Percentiles rank a stretch among this genome's conserved stretches.
Conservation (phyloP, 225 moss, liverwort and hornwort genomes). For the Neckera pumila region DNA sequence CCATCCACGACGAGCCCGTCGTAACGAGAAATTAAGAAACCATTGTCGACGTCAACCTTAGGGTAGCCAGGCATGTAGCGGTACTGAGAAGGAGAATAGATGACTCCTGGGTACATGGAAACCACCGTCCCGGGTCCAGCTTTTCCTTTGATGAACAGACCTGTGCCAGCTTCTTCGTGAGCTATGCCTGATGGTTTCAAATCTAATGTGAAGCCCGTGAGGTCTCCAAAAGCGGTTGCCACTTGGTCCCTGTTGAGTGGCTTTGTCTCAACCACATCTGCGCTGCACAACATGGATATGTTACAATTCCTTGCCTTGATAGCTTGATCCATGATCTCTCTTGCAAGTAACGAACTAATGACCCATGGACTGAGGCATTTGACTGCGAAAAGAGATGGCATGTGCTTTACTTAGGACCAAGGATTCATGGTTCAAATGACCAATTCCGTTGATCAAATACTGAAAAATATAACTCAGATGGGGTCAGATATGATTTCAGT, state of each 20-base stretch:
- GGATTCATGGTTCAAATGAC: background rate
- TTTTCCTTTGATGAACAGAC: slow-evolving; percentile 63
- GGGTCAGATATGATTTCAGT: background rate
- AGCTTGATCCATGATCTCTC: background rate
- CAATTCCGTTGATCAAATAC: background rate
- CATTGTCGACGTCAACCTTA: slow-evolving; percentile 63
- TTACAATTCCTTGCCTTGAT: background rate
- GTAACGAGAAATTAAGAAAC: slow-evolving; percentile 76
- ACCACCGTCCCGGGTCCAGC: slow-evolving; percentile 75
- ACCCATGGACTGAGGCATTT: background rate
- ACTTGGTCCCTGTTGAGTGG: slow-evolving; percentile 18
- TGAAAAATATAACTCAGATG: background rate
- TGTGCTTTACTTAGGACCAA: background rate
- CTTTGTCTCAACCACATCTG: slow-evolving; percentile 52
- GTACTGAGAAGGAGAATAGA: slow-evolving; percentile 89
- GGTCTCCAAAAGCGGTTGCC: slow-evolving; percentile 20
- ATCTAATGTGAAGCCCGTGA: slow-evolving; percentile 26
- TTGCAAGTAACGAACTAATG: background rate
- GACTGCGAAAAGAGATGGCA: background rate
- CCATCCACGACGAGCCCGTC: slow-evolving; percentile 87
- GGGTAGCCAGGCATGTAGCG: slow-evolving; percentile 89
- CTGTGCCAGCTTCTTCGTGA: slow-evolving; percentile 45
- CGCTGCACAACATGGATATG: slow-evolving; percentile 30
- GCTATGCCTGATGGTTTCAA: slow-evolving; percentile 32
- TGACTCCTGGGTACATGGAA: slow-evolving; percentile 81